Base-by-base conservation (phyloP, 352 stramenopile species). In the Phytopythium helicoides region DNA sequence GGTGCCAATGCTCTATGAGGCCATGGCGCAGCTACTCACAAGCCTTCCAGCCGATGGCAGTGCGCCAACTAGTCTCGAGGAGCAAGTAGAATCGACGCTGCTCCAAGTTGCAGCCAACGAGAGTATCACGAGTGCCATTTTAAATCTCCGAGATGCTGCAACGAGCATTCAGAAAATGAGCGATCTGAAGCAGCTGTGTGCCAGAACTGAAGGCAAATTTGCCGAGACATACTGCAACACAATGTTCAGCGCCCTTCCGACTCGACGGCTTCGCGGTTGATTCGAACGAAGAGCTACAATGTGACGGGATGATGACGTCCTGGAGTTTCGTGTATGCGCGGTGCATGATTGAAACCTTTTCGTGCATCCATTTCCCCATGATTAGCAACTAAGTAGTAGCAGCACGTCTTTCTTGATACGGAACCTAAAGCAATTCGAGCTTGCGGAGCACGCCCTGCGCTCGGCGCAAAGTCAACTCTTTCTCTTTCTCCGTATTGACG, bases 401-500 rank as follows among this genome's bases (percentile, higher is more conserved):
- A n/a, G n/a, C n/a, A n/a, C n/a, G n/a, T n/a, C n/a, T n/a, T n/a
- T n/a, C n/a, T n/a, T n/a, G 39, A 33, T 28, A 3, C 11, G 12
- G 28, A n/a, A 12, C 15, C 58, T 60, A 80, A 11, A 83, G 55
- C 36, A 87, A 36, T 28, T 72, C 72, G 15, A 86, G 34, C 53
- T 84, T 82, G 47, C 76, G 76, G 42, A 90, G 52, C 47, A 87
- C 83, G 21, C 67, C 52, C 47, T 87, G 74, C 3, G 74, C 67
- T 9, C 72, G 68, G 16, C 66, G 68, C 51, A 86, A 54, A 26
- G 74, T 85, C 26, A 87, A 63, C 61, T 90, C 74, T 46, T 77
- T 71, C 51, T 86, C 73, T 57, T 87, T 91, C 45, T 89, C 77
- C 23, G 80, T 89, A 62, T 85, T 87, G 21, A 88, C 62, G 3